A percentile compares a stretch with the other conserved stretches of the same genome.
phyloP scores from a whole-genome alignment of 345 rosid species.

The Rhodomyrtus tomentosa region DNA sequence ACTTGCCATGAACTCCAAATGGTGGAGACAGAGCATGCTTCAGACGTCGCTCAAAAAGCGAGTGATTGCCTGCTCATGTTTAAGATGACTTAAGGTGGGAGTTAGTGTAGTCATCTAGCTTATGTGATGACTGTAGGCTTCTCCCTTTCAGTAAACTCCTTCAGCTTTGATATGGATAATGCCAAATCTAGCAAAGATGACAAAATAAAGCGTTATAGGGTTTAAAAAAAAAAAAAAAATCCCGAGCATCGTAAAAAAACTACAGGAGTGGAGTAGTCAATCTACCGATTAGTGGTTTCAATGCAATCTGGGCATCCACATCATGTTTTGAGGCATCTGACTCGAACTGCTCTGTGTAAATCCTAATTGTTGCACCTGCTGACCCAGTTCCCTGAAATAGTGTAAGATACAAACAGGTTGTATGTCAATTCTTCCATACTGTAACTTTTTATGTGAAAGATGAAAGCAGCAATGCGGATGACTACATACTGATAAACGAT shows the following conservation, averaged over 20 bases:
- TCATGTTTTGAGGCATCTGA: constrained; percentile 78
- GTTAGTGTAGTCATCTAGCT: background rate
- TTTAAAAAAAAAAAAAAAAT: background rate
- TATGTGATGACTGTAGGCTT: constrained; percentile 93
- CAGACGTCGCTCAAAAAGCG: background rate
- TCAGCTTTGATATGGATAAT: constrained; percentile 72
- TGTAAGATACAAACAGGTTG: background rate
- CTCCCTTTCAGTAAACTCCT: constrained; percentile 86
- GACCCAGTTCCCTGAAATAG: constrained; percentile 80
- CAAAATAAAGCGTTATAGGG: background rate
- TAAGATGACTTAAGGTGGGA: background rate
- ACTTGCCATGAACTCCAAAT: background rate
- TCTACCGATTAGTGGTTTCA: constrained; percentile 79
- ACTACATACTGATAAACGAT: constrained; percentile 66
- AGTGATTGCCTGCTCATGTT: background rate
- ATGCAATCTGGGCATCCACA: constrained; percentile 75
- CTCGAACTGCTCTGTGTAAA: constrained; percentile 76
- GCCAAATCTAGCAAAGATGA: constrained; percentile 59
- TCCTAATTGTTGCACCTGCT: constrained; percentile 83
- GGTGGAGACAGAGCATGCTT: background rate
- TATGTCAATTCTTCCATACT: background rate
- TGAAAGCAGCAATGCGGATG: background rate
- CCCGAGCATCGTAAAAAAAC: background rate
- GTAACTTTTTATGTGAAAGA: background rate
- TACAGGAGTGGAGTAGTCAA: background rate